phyloP scores from a whole-genome alignment of 164 flowering plant genomes.

The Annona cherimola region DNA sequence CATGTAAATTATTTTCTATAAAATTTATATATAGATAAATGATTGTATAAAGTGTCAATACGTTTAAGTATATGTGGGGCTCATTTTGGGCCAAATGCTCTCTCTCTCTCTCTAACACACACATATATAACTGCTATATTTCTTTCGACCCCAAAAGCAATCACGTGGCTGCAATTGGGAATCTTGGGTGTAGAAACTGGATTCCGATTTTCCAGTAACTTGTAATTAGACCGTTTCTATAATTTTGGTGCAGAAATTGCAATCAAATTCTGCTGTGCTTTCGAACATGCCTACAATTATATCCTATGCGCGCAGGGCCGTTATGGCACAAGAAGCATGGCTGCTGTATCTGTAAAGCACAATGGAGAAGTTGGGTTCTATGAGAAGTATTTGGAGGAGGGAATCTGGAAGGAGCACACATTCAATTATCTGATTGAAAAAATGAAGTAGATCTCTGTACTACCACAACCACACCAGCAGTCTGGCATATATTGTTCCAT shows the following conservation, averaged over 20 bases:
- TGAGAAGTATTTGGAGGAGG: slow-evolving; percentile 59
- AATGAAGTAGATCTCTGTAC: neutral
- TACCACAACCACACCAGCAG: neutral
- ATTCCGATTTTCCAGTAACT: no score
- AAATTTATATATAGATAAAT: no score
- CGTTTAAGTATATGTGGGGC: no score
- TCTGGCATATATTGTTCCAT: no score
- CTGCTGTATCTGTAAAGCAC: slow-evolving; percentile 37
- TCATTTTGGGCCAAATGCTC: no score
- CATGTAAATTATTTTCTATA: no score
- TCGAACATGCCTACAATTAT: neutral
- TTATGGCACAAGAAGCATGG: slow-evolving; percentile 69
- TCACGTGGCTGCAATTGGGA: no score
- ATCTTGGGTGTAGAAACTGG: neutral
- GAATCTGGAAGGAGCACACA: slow-evolving; percentile 48
- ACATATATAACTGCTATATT: no score
- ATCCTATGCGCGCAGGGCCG: slow-evolving; percentile 32
- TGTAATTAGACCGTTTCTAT: neutral
- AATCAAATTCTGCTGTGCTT: neutral
- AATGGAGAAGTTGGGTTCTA: slow-evolving; percentile 50
- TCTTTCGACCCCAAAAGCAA: neutral
- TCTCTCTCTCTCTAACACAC: no score
- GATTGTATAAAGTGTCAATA: no score
- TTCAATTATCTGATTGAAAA: slow-evolving; percentile 29
- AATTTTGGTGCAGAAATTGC: neutral